Base-by-base conservation (phyloP, 2,329 filamentous ascomycete species). In the Claviceps lovelessii region DNA sequence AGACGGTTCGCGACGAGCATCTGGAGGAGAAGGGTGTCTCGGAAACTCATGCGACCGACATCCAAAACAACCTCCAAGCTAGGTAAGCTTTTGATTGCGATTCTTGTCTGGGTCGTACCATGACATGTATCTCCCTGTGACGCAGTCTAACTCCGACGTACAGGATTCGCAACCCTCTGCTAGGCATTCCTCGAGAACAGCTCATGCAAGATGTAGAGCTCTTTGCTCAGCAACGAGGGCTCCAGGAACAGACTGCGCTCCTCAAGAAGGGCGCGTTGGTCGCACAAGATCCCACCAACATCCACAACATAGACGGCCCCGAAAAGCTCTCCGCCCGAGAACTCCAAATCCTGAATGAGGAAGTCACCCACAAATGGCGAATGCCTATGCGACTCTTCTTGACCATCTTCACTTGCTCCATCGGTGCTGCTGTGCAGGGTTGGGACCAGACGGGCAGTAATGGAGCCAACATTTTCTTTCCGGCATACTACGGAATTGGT, bases 401-500 rank as follows among this genome's bases (percentile, higher is more conserved):
- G 53, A 61, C 76, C 3, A 79, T 83, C 58, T 65, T 70, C 11
- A 68, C 76, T 31, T 79, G 76, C 61, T 77, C 77, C 31, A 69
- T 81, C 50, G 76, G 75, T 44, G 78, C 78, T 13, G 76, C 77
- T 17, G 75, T 77, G 1, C 73, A 75, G 54, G 80, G 81, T n/a
- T 84, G 80, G 80, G 80, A 84, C 59, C 77, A 83, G 65, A 83
- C 79, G 4, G 80, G 78, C 33, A 68, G 71, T 53, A 81, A 81
- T 60, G 78, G 78, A 42, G 80, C 80, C 54, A 83, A 79, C 61
- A 65, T 83, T 58, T 77, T 75, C 52, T 83, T 82, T 61, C 78
- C 77, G 0, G 10, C 67, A 69, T 51, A 70, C 61, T 59, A 73
- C 70, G 62, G 62, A 11, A 62, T 69, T 54, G 65, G 59, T 3